These are phyloP conservation scores for Erysiphe pulchra DNA, from an alignment of 2,329 filamentous ascomycete species.

Conservation along the genomic window DNA sequence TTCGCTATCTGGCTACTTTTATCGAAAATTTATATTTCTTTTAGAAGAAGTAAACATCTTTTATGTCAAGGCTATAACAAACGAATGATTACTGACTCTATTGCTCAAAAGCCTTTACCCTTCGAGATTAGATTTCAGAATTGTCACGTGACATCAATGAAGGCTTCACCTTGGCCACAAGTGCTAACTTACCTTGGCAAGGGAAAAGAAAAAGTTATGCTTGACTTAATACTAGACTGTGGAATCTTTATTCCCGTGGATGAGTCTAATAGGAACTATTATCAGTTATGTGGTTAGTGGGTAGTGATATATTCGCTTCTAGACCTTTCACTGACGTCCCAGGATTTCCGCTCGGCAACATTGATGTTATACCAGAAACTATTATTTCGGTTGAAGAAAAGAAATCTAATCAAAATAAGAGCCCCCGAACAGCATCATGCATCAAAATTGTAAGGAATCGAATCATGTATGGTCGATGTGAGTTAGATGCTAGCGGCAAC, in stretches of 20 bases:
- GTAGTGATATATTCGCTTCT: background rate
- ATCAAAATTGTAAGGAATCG: conserved; percentile 58
- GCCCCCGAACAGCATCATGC: conserved; percentile 19
- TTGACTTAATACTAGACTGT: conserved; percentile 50
- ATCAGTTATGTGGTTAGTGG: conserved; percentile 46
- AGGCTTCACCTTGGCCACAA: conserved; percentile 45
- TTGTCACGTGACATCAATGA: conserved; percentile 41
- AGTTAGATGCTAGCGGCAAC: conserved; percentile 38
- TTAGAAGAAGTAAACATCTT: conserved; percentile 39
- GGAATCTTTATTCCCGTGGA: conserved; percentile 45
- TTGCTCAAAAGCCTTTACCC: conserved; percentile 2
- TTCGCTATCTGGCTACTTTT: conserved; percentile 60
- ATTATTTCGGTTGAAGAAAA: background rate
- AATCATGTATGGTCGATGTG: conserved; percentile 63
- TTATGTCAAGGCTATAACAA: conserved; percentile 64
- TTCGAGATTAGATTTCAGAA: conserved; percentile 27
- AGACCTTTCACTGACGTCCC: background rate
- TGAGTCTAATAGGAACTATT: conserved; percentile 35
- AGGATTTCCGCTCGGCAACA: conserved; percentile 11
- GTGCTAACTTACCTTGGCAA: conserved; percentile 49
- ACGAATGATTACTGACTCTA: conserved; percentile 7
- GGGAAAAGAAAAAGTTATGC: conserved; percentile 52
- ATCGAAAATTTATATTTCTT: conserved; percentile 22
- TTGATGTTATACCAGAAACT: conserved; percentile 4
- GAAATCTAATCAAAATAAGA: conserved; percentile 1